phyloP scores from a whole-genome alignment of 2,329 filamentous ascomycete genomes.

The Colletotrichum ledebouriae region DNA sequence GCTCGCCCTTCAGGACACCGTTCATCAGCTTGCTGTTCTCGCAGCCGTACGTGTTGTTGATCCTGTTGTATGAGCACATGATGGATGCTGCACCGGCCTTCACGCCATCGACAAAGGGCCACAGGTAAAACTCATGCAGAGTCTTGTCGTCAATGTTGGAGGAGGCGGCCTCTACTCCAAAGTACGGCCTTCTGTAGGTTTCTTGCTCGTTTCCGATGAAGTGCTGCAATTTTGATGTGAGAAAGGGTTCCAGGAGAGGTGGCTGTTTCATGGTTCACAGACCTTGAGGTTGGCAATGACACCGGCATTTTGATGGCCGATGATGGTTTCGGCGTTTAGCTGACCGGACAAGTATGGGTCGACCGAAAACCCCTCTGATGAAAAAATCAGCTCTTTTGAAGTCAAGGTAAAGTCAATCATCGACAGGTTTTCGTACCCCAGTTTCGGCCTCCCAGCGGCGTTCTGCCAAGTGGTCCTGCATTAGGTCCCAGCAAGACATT shows the following conservation, averaged over 20 bases:
- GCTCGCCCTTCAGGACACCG: slow-evolving; percentile 73
- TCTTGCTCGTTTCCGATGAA: slow-evolving; percentile 84
- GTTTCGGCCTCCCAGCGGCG: slow-evolving; percentile 50
- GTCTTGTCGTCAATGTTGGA: slow-evolving; percentile 73
- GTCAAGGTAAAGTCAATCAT: background rate
- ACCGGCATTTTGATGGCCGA: slow-evolving; percentile 52
- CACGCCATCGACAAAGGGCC: slow-evolving; percentile 79
- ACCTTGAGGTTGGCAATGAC: slow-evolving; percentile 75
- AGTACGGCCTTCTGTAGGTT: slow-evolving; percentile 71
- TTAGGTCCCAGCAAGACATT: slow-evolving; percentile 53
- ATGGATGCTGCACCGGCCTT: slow-evolving; percentile 69
- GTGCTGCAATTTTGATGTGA: slow-evolving; percentile 70
- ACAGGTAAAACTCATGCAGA: slow-evolving; percentile 74
- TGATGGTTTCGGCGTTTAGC: slow-evolving; percentile 65
- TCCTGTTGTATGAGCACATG: slow-evolving; percentile 77
- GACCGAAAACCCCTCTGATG: slow-evolving; percentile 52
- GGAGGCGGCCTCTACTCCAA: slow-evolving; percentile 59
- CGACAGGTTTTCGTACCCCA: slow-evolving; percentile 45
- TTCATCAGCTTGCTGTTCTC: slow-evolving; percentile 78
- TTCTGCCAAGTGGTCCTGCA: slow-evolving; percentile 50
- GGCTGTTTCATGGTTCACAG: background rate
- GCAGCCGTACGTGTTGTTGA: slow-evolving; percentile 80
- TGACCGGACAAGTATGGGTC: slow-evolving; percentile 71
- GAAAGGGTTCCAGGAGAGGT: no score
- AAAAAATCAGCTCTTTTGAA: background rate